These are phyloP conservation scores for Malania oleifera DNA, from an alignment of 164 flowering plant species.

Conservation along the genomic window DNA sequence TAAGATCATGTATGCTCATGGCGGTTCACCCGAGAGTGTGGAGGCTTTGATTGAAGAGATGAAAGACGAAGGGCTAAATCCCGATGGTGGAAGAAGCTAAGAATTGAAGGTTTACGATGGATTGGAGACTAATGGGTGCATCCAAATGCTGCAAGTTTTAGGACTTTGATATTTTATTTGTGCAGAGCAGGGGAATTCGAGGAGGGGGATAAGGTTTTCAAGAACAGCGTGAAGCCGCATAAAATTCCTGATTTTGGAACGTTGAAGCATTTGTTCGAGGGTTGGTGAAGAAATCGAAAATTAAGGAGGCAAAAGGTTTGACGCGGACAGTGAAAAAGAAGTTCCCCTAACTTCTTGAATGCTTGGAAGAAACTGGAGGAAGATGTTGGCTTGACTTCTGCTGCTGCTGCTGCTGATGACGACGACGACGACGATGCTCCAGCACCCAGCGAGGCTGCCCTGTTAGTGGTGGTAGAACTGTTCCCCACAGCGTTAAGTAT, in stretches of 20 bases:
- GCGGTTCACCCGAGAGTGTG: constrained; percentile 40
- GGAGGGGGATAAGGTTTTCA: constrained; percentile 48
- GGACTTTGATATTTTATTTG: constrained; percentile 44
- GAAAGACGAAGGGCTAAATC: constrained; percentile 43
- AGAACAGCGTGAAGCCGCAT: constrained; percentile 47
- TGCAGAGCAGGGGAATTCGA: constrained; percentile 41
- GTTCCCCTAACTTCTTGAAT: constrained; percentile 47
- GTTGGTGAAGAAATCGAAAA: constrained; percentile 48
- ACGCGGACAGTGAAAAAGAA: constrained; percentile 53
- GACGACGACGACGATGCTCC: too few relatives aligned
- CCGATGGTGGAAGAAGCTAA: constrained; percentile 63
- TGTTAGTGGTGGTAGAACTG: constrained; percentile 6
- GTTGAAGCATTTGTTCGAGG: constrained; percentile 53
- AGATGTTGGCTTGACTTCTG: constrained; percentile 42
- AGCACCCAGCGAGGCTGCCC: constrained; percentile 8
- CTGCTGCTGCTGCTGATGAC: background rate
- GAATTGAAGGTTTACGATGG: constrained; percentile 55
- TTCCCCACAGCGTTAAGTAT: too few relatives aligned
- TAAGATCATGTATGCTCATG: constrained; percentile 37
- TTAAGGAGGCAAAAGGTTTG: constrained; percentile 50
- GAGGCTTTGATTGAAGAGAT: constrained; percentile 65
- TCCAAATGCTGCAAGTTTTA: constrained; percentile 74
- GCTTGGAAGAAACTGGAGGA: constrained; percentile 66
- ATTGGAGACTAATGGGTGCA: constrained; percentile 42
- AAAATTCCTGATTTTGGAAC: constrained; percentile 64